Percentiles rank a stretch among this genome's conserved stretches.
These are phyloP conservation scores for Phlegmacium glaucopus DNA, from an alignment of 768 basidiomycete genomes.

Conservation along the genomic window DNA sequence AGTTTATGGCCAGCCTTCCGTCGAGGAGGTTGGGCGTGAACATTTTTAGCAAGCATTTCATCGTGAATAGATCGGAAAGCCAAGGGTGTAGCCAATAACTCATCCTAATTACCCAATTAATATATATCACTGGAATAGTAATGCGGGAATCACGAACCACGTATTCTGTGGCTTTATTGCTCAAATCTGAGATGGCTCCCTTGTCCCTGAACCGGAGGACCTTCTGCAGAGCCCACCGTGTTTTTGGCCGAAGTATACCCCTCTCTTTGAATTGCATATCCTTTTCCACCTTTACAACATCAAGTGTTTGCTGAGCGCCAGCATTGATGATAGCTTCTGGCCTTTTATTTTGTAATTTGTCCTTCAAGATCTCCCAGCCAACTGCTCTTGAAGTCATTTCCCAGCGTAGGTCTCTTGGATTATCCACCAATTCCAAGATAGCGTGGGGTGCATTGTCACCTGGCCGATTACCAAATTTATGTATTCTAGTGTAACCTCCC, in stretches of 20 bases:
- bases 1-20: slow-evolving; percentile 52
- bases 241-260: slow-evolving; percentile 54
- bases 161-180: slow-evolving; percentile 57
- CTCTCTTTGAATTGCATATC: slow-evolving; percentile 30
- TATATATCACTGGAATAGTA: neutral
- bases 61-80: slow-evolving; percentile 43
- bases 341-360: slow-evolving; percentile 43
- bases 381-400: slow-evolving; percentile 87
- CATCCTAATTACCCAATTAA: slow-evolving; percentile 44
- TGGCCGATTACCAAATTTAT: slow-evolving; percentile 82
- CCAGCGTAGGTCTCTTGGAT: slow-evolving; percentile 81
- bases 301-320: slow-evolving; percentile 42
- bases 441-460: slow-evolving; percentile 95
- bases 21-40: slow-evolving; percentile 25
- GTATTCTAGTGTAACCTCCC: slow-evolving; percentile 94
- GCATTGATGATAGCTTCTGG: slow-evolving; percentile 47
- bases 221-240: slow-evolving; percentile 76
- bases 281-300: slow-evolving; percentile 49
- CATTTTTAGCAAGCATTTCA: slow-evolving; percentile 37
- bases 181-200: slow-evolving; percentile 45
- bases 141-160: slow-evolving; percentile 45
- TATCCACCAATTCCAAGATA: slow-evolving; percentile 93
- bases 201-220: slow-evolving; percentile 56
- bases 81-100: slow-evolving; percentile 63
- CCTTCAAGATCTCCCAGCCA: slow-evolving; percentile 75